phyloP scores from a whole-genome alignment of 768 basidiomycete species.

The Fomitopsis serialis region DNA sequence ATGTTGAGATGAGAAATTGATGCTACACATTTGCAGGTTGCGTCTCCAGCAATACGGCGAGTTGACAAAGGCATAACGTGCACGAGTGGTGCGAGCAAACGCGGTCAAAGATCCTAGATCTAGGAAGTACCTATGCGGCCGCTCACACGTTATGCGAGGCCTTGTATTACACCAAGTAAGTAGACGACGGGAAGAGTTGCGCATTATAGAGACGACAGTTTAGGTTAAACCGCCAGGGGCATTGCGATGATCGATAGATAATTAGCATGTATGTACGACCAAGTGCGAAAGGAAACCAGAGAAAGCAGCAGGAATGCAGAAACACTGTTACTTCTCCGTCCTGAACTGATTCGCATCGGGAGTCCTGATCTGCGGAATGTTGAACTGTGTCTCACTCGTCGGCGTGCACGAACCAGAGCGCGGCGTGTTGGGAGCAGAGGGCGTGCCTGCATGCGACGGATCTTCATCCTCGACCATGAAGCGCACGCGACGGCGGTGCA shows the following conservation, averaged over 20 bases:
- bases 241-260: no score
- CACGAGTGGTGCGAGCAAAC: neutral
- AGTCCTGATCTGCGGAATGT: slow-evolving; percentile 27
- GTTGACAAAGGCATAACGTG: slow-evolving; percentile 6
- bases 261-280: no score
- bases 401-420: slow-evolving; percentile 44
- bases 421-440: slow-evolving; percentile 53
- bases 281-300: no score
- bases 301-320: neutral
- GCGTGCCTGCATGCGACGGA: slow-evolving; percentile 61
- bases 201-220: no score
- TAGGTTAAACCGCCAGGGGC: no score
- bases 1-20: neutral
- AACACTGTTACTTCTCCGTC: neutral
- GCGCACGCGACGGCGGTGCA: slow-evolving; percentile 78
- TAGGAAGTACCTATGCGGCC: no score
- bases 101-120: neutral
- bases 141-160: no score
- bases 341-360: slow-evolving; percentile 19
- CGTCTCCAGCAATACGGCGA: slow-evolving; percentile 51
- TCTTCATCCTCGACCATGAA: slow-evolving; percentile 63
- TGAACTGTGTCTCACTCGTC: slow-evolving; percentile 10
- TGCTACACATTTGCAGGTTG: slow-evolving; percentile 31
- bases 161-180: no score
- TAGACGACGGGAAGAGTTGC: no score